Base-by-base conservation (phyloP, 441 rosid genomes). In the Mallotus japonicus region DNA sequence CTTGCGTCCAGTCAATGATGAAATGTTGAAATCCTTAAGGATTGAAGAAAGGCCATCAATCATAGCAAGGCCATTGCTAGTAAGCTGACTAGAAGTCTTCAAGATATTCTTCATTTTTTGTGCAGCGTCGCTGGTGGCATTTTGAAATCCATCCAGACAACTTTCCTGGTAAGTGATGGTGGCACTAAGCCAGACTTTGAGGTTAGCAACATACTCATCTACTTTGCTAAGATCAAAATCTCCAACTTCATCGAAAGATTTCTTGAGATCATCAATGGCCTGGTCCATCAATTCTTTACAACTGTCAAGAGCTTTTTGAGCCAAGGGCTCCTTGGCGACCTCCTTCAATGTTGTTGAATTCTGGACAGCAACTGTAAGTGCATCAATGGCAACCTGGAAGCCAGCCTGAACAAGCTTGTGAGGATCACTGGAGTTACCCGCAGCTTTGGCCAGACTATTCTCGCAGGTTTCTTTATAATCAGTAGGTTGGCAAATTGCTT, bases 1-100 rank as follows among this genome's bases (percentile, higher is more conserved):
- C 37, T 67, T 80, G 24, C 77, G 79, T 8, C 42, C 67, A 47
- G 84, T 74, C 13, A 72, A 0, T 19, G 75, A 80, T 0, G 84
- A 75, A 50, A 88, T 61, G 61, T 65, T 15, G 62, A 83, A 70
- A 13, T 82, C 73, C 57, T 78, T 69, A 0, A 91, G 58, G 47
- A 88, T 72, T 44, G 76, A 55, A 56, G 87, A 71, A 6, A 90
- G 65, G 46, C 81, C 84, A 6, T 75, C 63, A 34, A 88, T 82
- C 93, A 93, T 89, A 37, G 92, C 95, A 17, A 93, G 86, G 46
- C 89, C 92, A 62, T 90, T 93, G 78, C 89, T 84, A 2, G 87
- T 86, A 22, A 88, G 88, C 79, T 86, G 82, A 60, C 74, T 82
- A 4, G 92, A 78, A 19, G 82, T 75, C 50, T 65, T 46, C 60